phyloP scores from a whole-genome alignment of 1,284 basidiomycete genomes.

The Peniophora sp. region DNA sequence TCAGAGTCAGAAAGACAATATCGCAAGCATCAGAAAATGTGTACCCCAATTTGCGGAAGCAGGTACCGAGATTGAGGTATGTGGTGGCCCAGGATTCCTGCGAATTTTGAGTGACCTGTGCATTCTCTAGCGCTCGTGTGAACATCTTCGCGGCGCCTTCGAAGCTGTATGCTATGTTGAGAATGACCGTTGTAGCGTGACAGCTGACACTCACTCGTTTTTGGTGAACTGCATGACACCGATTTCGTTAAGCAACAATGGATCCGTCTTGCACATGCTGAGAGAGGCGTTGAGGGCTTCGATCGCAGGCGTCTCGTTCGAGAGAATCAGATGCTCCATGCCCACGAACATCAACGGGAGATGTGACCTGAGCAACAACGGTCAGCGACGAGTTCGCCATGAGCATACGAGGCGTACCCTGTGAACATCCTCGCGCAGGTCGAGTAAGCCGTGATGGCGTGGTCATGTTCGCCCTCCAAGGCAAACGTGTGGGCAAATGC shows the following conservation, averaged over 20 bases:
- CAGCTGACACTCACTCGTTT: slow-evolving; percentile 52
- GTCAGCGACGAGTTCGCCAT: background rate
- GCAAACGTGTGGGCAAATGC: slow-evolving; percentile 98
- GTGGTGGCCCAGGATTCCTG: slow-evolving; percentile 81
- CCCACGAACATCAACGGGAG: slow-evolving; percentile 93
- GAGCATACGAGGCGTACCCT: slow-evolving; percentile 47
- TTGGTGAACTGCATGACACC: slow-evolving; percentile 87
- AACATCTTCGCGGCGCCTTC: slow-evolving; percentile 67
- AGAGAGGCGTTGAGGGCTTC: slow-evolving; percentile 83
- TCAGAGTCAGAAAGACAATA: background rate
- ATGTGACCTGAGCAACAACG: slow-evolving; percentile 60
- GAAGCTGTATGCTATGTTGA: slow-evolving; percentile 37
- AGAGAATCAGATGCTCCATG: slow-evolving; percentile 94
- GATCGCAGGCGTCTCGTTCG: slow-evolving; percentile 76
- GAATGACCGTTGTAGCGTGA: background rate
- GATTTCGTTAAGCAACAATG: slow-evolving; percentile 85
- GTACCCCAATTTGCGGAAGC: slow-evolving; percentile 71
- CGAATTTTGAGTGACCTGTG: slow-evolving; percentile 77
- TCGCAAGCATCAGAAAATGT: slow-evolving; percentile 14
- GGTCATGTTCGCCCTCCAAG: slow-evolving; percentile 95
- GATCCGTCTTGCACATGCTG: slow-evolving; percentile 78
- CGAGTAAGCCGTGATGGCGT: slow-evolving; percentile 96
- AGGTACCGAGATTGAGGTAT: slow-evolving; percentile 87
- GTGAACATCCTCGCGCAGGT: slow-evolving; percentile 93
- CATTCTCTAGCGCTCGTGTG: slow-evolving; percentile 62